Evolutionary conservation across 2,329 filamentous ascomycete species (phyloP), one percentile per base, ranked within the genome.

Genomic region (Amauroascus niger): DNA sequence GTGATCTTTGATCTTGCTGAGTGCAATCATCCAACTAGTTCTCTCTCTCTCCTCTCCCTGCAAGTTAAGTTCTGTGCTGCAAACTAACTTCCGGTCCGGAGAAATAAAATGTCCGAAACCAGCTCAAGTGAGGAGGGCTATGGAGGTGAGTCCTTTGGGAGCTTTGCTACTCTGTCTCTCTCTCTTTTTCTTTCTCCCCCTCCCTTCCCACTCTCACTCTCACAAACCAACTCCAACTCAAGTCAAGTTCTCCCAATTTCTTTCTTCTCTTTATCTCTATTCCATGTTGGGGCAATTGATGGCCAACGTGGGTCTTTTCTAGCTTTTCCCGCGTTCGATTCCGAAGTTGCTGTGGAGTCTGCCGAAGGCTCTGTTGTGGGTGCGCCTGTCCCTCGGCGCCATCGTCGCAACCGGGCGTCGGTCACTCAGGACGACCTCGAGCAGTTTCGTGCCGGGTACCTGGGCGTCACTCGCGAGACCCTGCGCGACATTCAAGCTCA

Each of bases 331-430:
- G 8, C 32, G 6, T 37, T 45, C 16, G 51, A 53, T 35, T 8
- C 45, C 24, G 51, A 53, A 16, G 37, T 41, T 55, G 56, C 53
- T 56, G 54, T 54, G 41, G 46, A 54, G 45, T 33, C 50, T 26
- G 48, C 49, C 50, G 52, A 43, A 22, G 52, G 49, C 49, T 43
- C 49, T 13, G 39, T 41, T 49, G 49, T 24, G 30, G 43, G 20
- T 37, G 26, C 43, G 30, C 30, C 41, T 37, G 16, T 53, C 44
- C 52, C 40, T 44, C 43, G 52, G 47, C 57, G 57, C n/a, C 58
- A 60, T 48, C 58, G 58, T 45, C 57, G 58, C 14, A 57, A 52
- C 43, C 48, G 58, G 11, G 50, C 55, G n/a, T 52, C 54, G 35
- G 57, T 57, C 45, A 56, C 53, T 22, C 46, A 49, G 20, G 51